Conservation (phyloP, 2,329 filamentous ascomycete species). For the Venturia aucupariae region DNA sequence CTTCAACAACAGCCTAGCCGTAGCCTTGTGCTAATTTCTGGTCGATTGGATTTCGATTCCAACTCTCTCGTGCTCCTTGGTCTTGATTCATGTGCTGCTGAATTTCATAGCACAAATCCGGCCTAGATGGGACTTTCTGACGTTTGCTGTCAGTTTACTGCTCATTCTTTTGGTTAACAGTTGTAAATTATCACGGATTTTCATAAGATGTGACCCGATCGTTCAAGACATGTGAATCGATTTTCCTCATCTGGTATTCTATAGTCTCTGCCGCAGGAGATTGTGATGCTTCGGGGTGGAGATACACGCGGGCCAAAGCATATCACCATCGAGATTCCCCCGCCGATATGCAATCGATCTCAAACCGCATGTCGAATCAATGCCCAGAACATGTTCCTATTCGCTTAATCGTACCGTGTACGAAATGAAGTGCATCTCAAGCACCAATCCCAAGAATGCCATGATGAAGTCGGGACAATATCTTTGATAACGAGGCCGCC, state of each 20-base stretch:
- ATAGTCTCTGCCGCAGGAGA: background rate
- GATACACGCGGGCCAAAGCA: background rate
- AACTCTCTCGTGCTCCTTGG: background rate
- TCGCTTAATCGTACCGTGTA: background rate
- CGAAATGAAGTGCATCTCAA: background rate
- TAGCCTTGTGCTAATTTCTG: too few species aligned
- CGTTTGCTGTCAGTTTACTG: background rate
- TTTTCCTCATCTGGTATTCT: background rate
- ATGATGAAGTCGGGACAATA: constrained; percentile 2
- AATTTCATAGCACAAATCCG: background rate
- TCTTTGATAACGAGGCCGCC: background rate
- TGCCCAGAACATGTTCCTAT: background rate
- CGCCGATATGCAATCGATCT: background rate
- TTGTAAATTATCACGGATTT: background rate
- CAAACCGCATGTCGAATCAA: background rate
- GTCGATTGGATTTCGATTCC: too few species aligned
- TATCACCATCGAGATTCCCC: background rate
- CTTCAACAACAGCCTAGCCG: too few species aligned
- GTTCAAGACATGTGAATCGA: too few species aligned
- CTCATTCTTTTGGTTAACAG: background rate
- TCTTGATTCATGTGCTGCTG: background rate
- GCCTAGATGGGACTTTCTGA: background rate
- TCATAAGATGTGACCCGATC: background rate
- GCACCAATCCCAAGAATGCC: background rate
- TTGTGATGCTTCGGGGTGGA: background rate